Evolutionary conservation across 331 rosid genomes (phyloP), one percentile per base, ranked within the genome.

Genomic region (Acacia concinna): DNA sequence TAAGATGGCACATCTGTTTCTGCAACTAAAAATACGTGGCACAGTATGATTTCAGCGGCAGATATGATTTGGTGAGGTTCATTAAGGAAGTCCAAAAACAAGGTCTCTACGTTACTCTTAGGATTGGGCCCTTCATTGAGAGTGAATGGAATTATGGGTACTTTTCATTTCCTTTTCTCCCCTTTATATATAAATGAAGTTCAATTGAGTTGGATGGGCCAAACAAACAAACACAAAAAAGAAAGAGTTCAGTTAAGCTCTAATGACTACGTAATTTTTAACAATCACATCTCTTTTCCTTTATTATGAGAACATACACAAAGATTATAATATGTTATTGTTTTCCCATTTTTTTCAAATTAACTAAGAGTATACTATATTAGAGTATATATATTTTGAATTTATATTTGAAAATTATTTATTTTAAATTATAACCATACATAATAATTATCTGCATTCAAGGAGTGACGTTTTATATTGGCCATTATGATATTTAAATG

Each of bases 81-180:
- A 68, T 92, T 1, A 87, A 90, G 76, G 82, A 86, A 80, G 79
- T 92, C 44, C 84, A 88, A 37, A 77, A 87, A 40, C 91, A 77
- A 38, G 95, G 92, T 3, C 82, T 92, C 28, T 90, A 88, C 41
- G 90, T 52, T 49, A 81, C 90, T 76, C 87, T 92, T 4, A 82
- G 94, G 67, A 90, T 92, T 37, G 93, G 94, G n/a, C 94, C 94
- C 5, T 92, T 71, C 79, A 83, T 90, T 20, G 90, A 90, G 81
- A 49, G 78, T 49, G 89, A 88, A 83, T 92, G 89, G 90, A 81
- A 82, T 30, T 91, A 91, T 14, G 91, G 84, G 86, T 83, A 68
- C 35, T 35, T 62, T 27, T 25, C 10, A 4, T 25, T 40, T 21
- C 32, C 31, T 21, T 41, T 40, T 43, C 32, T 41, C 56, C 8